These are phyloP conservation scores for Phalaenopsis equestris DNA, from an alignment of 106 monocot species.

Conservation along the genomic window DNA sequence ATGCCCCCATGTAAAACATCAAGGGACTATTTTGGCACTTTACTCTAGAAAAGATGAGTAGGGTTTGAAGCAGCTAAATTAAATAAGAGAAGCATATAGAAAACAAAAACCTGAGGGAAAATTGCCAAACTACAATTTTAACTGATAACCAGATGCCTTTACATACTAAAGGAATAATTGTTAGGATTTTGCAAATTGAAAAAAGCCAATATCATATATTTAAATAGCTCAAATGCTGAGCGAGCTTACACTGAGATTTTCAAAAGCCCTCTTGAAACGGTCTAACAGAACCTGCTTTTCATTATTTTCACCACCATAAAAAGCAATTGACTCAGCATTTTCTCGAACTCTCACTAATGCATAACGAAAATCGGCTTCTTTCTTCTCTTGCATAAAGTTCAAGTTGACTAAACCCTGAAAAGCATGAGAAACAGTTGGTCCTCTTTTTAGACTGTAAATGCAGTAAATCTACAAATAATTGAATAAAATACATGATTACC, in stretches of 20 bases:
- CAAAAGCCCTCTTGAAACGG: slow-evolving; percentile 54
- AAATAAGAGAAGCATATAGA: not conserved
- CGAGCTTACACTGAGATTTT: slow-evolving; percentile 53
- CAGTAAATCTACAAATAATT: not conserved
- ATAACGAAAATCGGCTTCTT: slow-evolving; percentile 99
- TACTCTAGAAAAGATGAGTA: no score
- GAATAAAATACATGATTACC: slow-evolving; percentile 31
- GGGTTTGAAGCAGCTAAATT: no score
- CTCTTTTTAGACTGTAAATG: not conserved
- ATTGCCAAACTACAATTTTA: not conserved
- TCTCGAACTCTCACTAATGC: slow-evolving; percentile 88
- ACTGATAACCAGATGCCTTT: not conserved
- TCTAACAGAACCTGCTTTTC: slow-evolving; percentile 66
- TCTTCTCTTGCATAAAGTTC: slow-evolving; percentile 99
- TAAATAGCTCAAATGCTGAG: not conserved
- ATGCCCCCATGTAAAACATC: no score
- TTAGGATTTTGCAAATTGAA: not conserved
- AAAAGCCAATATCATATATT: not conserved
- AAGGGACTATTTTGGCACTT: no score
- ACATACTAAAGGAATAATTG: not conserved
- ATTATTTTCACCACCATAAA: slow-evolving; percentile 95
- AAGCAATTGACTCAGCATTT: slow-evolving; percentile 99
- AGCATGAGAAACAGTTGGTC: not conserved
- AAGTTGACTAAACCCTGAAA: slow-evolving; percentile 77
- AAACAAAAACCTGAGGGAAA: not conserved